A percentile compares a stretch with the other conserved stretches of the same genome.
Conservation (phyloP, 2,329 filamentous ascomycete genomes). For the Simplicillium sp. region DNA sequence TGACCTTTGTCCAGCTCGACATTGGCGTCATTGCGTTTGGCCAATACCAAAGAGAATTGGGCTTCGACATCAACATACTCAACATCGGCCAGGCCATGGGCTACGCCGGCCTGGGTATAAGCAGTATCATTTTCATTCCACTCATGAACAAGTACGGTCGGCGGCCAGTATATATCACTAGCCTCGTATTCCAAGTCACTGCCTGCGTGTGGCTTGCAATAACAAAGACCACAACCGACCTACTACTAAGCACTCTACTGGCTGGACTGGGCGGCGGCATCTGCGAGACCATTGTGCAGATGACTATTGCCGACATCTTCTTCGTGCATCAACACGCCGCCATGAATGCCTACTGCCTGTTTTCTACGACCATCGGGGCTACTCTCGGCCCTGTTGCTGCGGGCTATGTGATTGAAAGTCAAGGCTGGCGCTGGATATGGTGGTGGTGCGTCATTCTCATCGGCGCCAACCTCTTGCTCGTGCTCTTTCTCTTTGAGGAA, state of each 20-base stretch:
- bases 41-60: constrained; percentile 3
- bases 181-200: constrained; percentile 24
- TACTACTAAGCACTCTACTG: constrained; percentile 30
- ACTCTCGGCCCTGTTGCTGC: constrained; percentile 28
- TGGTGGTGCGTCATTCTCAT: constrained; percentile 35
- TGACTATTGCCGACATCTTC: constrained; percentile 37
- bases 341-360: constrained; percentile 34
- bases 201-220: constrained; percentile 30
- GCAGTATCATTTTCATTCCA: constrained; percentile 13
- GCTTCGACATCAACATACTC: constrained; percentile 3
- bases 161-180: constrained; percentile 18
- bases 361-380: constrained; percentile 4
- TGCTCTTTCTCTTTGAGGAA: constrained; percentile 31
- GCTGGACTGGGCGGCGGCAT: constrained; percentile 26
- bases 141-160: constrained; percentile 14
- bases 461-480: constrained; percentile 22
- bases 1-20: constrained; percentile 6
- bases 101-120: constrained; percentile 10
- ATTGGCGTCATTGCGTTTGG: constrained; percentile 5
- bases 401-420: constrained; percentile 20
- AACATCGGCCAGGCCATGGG: constrained; percentile 7
- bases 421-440: constrained; percentile 40
- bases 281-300: constrained; percentile 32
- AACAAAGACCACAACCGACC: constrained; percentile 27
- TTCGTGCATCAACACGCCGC: constrained; percentile 36